Base-by-base conservation (phyloP, 1,284 basidiomycete genomes). In the Anthracocystis panici-leucophaei region DNA sequence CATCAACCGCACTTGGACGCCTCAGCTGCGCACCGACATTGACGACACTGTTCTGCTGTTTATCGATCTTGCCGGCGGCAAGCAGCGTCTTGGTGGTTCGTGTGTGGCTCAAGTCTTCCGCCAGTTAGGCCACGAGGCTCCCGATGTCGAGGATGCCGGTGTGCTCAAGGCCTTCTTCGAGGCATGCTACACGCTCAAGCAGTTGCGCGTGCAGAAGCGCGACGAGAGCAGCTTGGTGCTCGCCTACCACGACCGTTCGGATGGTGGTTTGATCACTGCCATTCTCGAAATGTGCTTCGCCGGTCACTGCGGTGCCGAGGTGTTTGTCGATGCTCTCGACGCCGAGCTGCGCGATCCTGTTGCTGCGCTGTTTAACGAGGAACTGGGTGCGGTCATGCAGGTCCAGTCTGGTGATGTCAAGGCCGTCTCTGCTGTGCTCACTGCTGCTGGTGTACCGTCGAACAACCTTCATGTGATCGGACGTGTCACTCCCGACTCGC, bases 191-290 rank as follows among this genome's bases (percentile, higher is more conserved):
- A 86, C 87, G 7, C 88, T 94, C 52, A 91, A 92, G 82, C 83
- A 86, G 63, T 70, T 84, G 10, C 67, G 76, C 25, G 82, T 84
- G 20, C 66, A 77, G 61, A 83, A 79, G 70, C 75, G 80, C 49
- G 87, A 87, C 5, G 86, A 90, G 52, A 89, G 90, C 6, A 89
- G 87, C 1, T 84, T 93, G 25, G 91, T 99, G 0, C 88, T 98
- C 42, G 95, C 97, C 0, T 99, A 99, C 85, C 97, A 99, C 85
- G 97, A 99, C 86, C 91, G 96, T 21, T 98, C 96, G 0, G 97
- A 99, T 82, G 97, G 97, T 61, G 97, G 96, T 49, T 87, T 99
- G 38, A 92, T 99, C 85, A 92, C 93, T 0, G 92, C 95, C 5
- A 85, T 97, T 33, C 91, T 89, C n/a, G 97, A 99, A 87, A 99